Evolutionary conservation across 208 protist species (phyloP), one percentile per base, ranked within the genome.

Genomic region (Leptomonas seymouri): DNA sequence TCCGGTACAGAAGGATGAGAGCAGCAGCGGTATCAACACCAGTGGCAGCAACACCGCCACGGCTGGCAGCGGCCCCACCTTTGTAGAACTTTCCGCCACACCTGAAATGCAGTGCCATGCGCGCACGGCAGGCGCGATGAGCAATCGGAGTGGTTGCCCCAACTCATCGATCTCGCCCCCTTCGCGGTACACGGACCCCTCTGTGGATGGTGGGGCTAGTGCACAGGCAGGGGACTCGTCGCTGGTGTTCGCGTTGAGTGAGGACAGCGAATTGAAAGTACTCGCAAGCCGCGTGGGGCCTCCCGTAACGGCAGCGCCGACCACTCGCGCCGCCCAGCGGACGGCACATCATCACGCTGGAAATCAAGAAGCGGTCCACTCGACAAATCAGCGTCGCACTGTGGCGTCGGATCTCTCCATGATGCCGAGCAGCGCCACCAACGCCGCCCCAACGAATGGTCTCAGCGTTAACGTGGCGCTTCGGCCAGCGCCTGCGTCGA

Each of bases 191-290:
- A 25, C 27, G 23, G 44, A 64, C 28, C 45, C 45, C 0, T 3
- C 44, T 6, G 12, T 28, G n/a, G 45, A 28, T 23, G 27, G 21
- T 18, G 58, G 34, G 5, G 28, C 45, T 28, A 27, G 20, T 16
- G 12, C 21, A 12, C 59, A 74, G n/a, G 65, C 45, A 2, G 55
- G 36, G 9, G 56, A 69, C 41, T 72, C 74, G 20, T 74, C 74
- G 7, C 61, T 81, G 4, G 71, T 74, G 14, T 76, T 82, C 36
- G 69, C 67, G 28, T 50, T 73, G 31, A 71, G 77, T 23, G 77
- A 82, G 61, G 77, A 82, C 65, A 78, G 41, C 46, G 77, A 82
- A 46, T 57, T 82, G 50, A 76, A 82, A 56, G 67, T 71, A 34
- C 58, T 82, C 23, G 77, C 77, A 25, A 65, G 69, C 58, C 56